Evolutionary conservation across 2,329 filamentous ascomycete genomes (phyloP).

Genomic region (Claviceps humidiphila): DNA sequence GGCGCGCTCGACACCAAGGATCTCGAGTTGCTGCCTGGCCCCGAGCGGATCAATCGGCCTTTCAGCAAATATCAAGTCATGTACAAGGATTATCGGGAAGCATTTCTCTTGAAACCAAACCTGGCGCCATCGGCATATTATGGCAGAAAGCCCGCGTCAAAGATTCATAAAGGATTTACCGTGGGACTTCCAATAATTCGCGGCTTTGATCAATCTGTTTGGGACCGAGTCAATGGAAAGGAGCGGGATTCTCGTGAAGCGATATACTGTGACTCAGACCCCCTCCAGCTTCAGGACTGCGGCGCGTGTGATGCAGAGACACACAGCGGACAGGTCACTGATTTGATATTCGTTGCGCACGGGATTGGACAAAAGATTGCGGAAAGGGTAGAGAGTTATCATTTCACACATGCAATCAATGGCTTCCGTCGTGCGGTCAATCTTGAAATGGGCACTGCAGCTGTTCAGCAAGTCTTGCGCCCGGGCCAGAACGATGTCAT

Average conservation of each 20-base stretch:
- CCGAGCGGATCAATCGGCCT: conserved; percentile 34
- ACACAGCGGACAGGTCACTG: conserved; percentile 58
- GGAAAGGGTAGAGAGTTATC: conserved; percentile 86
- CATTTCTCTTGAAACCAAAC: conserved; percentile 77
- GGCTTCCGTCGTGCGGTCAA: conserved; percentile 78
- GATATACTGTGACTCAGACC: conserved; percentile 11
- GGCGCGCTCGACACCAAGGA: conserved; percentile 28
- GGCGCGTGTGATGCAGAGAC: conserved; percentile 52
- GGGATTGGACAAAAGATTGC: conserved; percentile 95
- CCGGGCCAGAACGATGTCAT: conserved; percentile 78
- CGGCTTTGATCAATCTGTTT: conserved; percentile 68
- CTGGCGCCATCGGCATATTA: conserved; percentile 77
- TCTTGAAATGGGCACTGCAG: conserved; percentile 61
- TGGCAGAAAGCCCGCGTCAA: conserved; percentile 64
- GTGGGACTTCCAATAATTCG: conserved; percentile 81
- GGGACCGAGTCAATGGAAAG: conserved; percentile 56
- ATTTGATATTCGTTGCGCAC: conserved; percentile 82
- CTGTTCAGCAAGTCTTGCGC: conserved; percentile 63
- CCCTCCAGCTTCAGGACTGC: conserved; percentile 20
- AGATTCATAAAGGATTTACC: conserved; percentile 69
- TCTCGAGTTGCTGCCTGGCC: conserved; percentile 21
- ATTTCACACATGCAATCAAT: conserved; percentile 95
- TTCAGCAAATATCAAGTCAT: conserved; percentile 73
- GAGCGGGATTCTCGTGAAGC: not conserved
- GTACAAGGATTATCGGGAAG: conserved; percentile 54